phyloP scores from a whole-genome alignment of 2,329 filamentous ascomycete genomes.

The Incumbomyces delicatus region DNA sequence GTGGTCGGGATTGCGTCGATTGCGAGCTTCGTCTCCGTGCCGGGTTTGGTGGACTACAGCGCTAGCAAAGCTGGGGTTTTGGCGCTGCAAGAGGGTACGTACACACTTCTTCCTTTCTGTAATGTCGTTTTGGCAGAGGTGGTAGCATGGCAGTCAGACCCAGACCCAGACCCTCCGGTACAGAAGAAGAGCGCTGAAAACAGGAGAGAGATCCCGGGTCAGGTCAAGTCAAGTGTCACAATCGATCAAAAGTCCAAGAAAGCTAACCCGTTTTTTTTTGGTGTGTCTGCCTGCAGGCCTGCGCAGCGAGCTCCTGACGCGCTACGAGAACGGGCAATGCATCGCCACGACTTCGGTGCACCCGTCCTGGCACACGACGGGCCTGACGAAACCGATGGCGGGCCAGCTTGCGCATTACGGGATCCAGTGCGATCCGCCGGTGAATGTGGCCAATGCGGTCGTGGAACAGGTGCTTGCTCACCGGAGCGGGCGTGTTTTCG shows the following conservation, averaged over 20 bases:
- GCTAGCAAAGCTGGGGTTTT: slow-evolving; percentile 57
- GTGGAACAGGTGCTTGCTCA: slow-evolving; percentile 38
- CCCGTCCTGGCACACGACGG: slow-evolving; percentile 18
- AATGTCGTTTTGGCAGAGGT: too few species aligned
- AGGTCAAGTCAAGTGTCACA: too few species aligned
- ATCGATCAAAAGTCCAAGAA: too few species aligned
- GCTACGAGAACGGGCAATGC: slow-evolving; percentile 35
- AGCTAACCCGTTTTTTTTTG: too few species aligned
- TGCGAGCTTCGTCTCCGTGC: slow-evolving; percentile 51
- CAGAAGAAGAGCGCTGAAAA: too few species aligned
- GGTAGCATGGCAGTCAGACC: too few species aligned
- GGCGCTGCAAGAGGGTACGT: slow-evolving; percentile 58
- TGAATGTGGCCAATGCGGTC: slow-evolving; percentile 53
- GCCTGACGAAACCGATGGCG: slow-evolving; percentile 38
- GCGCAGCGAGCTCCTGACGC: slow-evolving; percentile 46
- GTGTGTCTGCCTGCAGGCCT: slow-evolving; percentile 28
- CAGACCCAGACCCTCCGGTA: too few species aligned
- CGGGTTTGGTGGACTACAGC: slow-evolving; percentile 59
- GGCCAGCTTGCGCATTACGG: slow-evolving; percentile 47
- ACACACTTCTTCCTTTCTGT: too few species aligned
- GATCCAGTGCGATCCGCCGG: slow-evolving; percentile 15
- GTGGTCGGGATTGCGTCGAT: slow-evolving; percentile 60
- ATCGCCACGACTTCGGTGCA: slow-evolving; percentile 18
- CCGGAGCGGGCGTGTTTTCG: slow-evolving; percentile 16
- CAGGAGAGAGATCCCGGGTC: too few species aligned